These are phyloP conservation scores for Xerocomus minutiporus DNA, from an alignment of 1,284 basidiomycete species.

Conservation along the genomic window DNA sequence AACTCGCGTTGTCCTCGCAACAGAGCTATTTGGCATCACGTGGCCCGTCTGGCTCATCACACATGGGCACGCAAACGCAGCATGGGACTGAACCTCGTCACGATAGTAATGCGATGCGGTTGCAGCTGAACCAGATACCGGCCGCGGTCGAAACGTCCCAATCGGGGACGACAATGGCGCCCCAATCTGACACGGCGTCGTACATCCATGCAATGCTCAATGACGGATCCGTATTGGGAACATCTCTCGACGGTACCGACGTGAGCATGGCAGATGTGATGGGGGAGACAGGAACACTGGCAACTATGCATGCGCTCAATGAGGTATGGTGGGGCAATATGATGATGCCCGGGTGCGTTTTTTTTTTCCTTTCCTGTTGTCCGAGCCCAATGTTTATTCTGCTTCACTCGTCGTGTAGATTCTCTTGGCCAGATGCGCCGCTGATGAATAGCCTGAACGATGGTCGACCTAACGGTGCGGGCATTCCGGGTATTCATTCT, in stretches of 20 bases:
- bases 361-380: not conserved
- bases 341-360: constrained; percentile 73
- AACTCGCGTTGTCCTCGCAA: constrained; percentile 12
- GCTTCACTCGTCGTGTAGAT: constrained; percentile 8
- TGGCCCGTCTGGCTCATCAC: constrained; percentile 11
- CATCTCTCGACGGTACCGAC: constrained; percentile 27
- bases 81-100: constrained; percentile 9
- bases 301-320: constrained; percentile 67
- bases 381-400: not conserved
- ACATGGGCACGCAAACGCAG: constrained; percentile 5
- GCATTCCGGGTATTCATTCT: constrained; percentile 21
- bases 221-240: not conserved
- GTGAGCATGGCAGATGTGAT: constrained; percentile 38
- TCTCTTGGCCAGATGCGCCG: constrained; percentile 32
- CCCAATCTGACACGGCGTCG: constrained; percentile 41
- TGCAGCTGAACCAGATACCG: constrained; percentile 6
- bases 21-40: constrained; percentile 7
- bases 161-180: constrained; percentile 26
- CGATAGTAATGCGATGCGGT: constrained; percentile 19
- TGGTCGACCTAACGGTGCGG: constrained; percentile 3
- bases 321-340: constrained; percentile 70
- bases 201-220: constrained; percentile 25
- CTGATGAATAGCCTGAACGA: constrained; percentile 25
- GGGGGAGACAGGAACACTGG: constrained; percentile 57
- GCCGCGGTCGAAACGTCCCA: not conserved